Conservation (phyloP, 2,329 filamentous ascomycete species). For the Chalara sp. region DNA sequence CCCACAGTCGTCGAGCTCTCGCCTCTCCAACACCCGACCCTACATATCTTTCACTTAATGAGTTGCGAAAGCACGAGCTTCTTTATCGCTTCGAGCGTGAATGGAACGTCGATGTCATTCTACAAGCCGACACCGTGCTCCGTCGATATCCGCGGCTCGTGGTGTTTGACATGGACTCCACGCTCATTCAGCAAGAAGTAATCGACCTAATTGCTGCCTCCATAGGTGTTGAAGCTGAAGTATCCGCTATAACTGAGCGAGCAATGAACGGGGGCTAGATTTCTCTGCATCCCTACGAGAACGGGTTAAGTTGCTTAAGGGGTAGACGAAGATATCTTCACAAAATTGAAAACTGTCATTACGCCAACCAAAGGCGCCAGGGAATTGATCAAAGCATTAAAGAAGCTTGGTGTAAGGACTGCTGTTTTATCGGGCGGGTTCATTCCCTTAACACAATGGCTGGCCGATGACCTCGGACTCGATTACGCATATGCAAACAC, state of each 20-base stretch:
- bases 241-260: slow-evolving; percentile 82
- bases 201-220: slow-evolving; percentile 90
- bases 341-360: slow-evolving; percentile 66
- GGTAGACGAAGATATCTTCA: slow-evolving; percentile 71
- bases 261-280: slow-evolving; percentile 97
- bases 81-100: slow-evolving; percentile 81
- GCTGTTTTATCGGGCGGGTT: slow-evolving; percentile 93
- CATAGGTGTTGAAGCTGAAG: slow-evolving; percentile 73
- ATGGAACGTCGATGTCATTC: slow-evolving; percentile 80
- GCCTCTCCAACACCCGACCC: slow-evolving; percentile 49
- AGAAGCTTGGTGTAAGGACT: slow-evolving; percentile 74
- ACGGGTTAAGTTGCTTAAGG: slow-evolving; percentile 74
- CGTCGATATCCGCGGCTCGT: slow-evolving; percentile 77
- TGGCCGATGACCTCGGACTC: slow-evolving; percentile 72
- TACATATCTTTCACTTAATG: slow-evolving; percentile 58
- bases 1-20: slow-evolving; percentile 62
- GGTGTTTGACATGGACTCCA: slow-evolving; percentile 98
- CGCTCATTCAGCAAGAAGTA: slow-evolving; percentile 92
- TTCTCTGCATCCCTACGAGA: slow-evolving; percentile 80
- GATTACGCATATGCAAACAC: slow-evolving; percentile 89
- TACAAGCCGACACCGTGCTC: slow-evolving; percentile 69
- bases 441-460: slow-evolving; percentile 79
- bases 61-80: slow-evolving; percentile 72
- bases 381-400: slow-evolving; percentile 67
- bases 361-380: slow-evolving; percentile 76